Evolutionary conservation across 352 stramenopile species (phyloP), one percentile per base, ranked within the genome.

Genomic region (Pilasporangium apinafurcum): DNA sequence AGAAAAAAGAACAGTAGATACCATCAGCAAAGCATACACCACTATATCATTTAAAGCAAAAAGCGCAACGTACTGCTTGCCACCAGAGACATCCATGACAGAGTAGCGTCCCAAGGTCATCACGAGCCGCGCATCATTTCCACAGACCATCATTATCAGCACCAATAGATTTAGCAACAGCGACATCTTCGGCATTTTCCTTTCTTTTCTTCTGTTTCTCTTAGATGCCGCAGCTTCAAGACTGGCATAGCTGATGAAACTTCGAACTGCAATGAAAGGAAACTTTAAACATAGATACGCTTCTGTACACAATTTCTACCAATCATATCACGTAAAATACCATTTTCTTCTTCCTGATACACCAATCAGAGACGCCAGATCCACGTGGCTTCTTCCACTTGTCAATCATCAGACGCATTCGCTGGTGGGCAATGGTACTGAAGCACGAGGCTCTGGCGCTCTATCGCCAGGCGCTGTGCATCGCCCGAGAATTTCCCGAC

Each of bases 381-480:
- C n/a, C n/a, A n/a, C n/a, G n/a, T n/a, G n/a, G n/a, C n/a, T n/a
- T n/a, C n/a, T n/a, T n/a, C n/a, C n/a, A n/a, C n/a, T n/a, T n/a
- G n/a, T n/a, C n/a, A n/a, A n/a, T n/a, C n/a, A n/a, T n/a, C n/a
- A n/a, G n/a, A n/a, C n/a, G n/a, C n/a, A n/a, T n/a, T n/a, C n/a
- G n/a, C n/a, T n/a, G n/a, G n/a, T n/a, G n/a, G n/a, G n/a, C n/a
- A n/a, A n/a, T n/a, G n/a, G n/a, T n/a, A n/a, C n/a, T n/a, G 32
- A 56, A 56, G 40, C 33, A 48, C 34, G 40, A 83, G 54, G 76
- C 86, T 58, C 48, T 88, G 41, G 50, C 54, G 51, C 69, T 89
- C 30, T 89, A 78, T 41, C 77, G 77, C 32, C 45, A 65, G 22
- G 61, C 72, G 17, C 50, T 83, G 54, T 63, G 62, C 58, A 60